Evolutionary conservation across 768 basidiomycete genomes (phyloP), one percentile per base, ranked within the genome.

Genomic region (Tylopilus subfusipes): DNA sequence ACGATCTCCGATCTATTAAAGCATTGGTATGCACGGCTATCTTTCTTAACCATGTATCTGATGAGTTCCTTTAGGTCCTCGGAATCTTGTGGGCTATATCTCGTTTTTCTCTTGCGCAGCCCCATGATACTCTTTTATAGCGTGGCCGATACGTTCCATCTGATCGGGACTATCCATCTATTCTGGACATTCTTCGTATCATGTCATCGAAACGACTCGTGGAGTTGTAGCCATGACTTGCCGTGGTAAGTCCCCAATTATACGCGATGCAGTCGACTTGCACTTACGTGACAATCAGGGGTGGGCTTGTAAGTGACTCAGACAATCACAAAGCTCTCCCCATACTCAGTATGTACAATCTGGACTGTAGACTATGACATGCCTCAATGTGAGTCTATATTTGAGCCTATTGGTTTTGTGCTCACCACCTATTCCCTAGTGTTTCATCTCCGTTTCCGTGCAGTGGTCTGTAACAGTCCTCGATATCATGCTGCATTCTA

Each of bases 261-360:
- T 19, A 14, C 21, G 0, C 5, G 22, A 16, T 24, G 12, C 18
- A 31, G 14, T 42, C 2, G 24, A 30, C 14, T 27, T 42, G 29
- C 18, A 29, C 3, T 19, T 9, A 50, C 19, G 9, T 19, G 36
- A 14, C 6, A 14, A n/a, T 11, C 18, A 59, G 57, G 54, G 57
- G 57, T 19, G 54, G 54, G 18, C 43, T 55, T 36, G 57, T 59
- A 29, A 56, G 57, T 52, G 31, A 16, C 5, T 29, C 24, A 30
- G 11, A 5, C 8, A 6, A 21, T 22, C 25, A 7, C 14, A 1
- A 16, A 6, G 7, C 19, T 39, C 27, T 49, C 27, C n/a, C 6
- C 5, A 13, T 51, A 29, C 34, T 40, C 3, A 31, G 22, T 29
- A 27, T 19, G 10, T 18, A 19, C 42, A 19, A 48, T 31, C 24